Conservation (phyloP, 2,329 filamentous ascomycete species). For the Diaporthe sp. region DNA sequence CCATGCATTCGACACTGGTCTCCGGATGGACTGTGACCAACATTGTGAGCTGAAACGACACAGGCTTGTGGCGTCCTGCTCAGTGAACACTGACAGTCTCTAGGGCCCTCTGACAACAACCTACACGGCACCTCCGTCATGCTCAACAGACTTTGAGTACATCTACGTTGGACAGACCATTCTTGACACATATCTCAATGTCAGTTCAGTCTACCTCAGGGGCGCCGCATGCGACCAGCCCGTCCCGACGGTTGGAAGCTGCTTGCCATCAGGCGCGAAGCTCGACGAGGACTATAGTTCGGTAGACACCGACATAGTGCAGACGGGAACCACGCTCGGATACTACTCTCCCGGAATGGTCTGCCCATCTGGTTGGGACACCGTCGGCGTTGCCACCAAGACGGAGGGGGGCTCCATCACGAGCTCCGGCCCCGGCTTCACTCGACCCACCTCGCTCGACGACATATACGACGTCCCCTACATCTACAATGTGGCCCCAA, state of each 20-base stretch:
- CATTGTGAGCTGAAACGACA: background rate
- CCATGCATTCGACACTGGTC: slow-evolving; percentile 8
- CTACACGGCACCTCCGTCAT: slow-evolving; percentile 29
- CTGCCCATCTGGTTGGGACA: slow-evolving; percentile 26
- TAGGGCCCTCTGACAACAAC: slow-evolving; percentile 31
- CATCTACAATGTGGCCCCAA: background rate
- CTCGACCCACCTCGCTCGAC: background rate
- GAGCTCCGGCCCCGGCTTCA: slow-evolving; percentile 20
- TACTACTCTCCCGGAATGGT: slow-evolving; percentile 27
- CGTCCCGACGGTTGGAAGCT: background rate
- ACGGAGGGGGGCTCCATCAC: slow-evolving; percentile 21
- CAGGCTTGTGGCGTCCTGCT: no score
- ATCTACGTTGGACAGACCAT: background rate
- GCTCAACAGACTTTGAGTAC: background rate
- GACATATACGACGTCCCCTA: background rate
- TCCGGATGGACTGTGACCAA: slow-evolving; percentile 10
- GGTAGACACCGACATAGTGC: background rate
- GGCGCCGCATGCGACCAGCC: background rate
- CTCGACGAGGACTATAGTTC: background rate
- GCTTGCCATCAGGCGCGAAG: slow-evolving; percentile 28
- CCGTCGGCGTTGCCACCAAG: slow-evolving; percentile 28
- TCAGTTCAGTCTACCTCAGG: background rate
- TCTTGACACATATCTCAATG: background rate
- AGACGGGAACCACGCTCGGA: background rate
- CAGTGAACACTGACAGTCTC: background rate